Evolutionary conservation across 208 protist species (phyloP), one percentile per base, ranked within the genome.

Genomic region (Zelonia costaricensis): DNA sequence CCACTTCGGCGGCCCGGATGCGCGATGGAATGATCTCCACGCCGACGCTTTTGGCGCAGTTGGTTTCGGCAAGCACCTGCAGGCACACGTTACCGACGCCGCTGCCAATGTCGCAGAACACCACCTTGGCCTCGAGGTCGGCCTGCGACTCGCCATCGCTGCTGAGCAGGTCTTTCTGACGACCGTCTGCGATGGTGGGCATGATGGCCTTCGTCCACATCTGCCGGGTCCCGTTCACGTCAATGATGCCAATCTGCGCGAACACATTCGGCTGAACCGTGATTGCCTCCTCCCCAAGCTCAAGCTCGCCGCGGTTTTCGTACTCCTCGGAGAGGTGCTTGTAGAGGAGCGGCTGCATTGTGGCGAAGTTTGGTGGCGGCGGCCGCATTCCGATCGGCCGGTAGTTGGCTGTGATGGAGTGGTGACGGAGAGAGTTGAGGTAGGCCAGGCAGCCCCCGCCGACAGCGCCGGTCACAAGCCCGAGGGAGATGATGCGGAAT

Each of bases 41-140:
- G 9, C 84, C 88, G n/a, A 94, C 76, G 38, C 71, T 77, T 48
- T 83, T 88, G 20, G 46, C 62, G 59, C 84, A 94, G 12, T 65
- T 72, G 8, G 88, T 91, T 48, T 94, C 84, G 13, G 78, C 78
- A 42, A 94, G 79, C 42, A 94, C 58, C 48, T 94, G 88, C 23
- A 94, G 64, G 47, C 88, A 94, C 1, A 92, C 75, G 57, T 92
- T 92, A 53, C 88, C 88, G 3, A 92, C 80, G 8, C 82, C 82
- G 57, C 88, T 92, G n/a, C 88, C 88, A 44, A 94, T 86, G 39
- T 94, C 88, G 48, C 88, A 94, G 46, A 94, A 94, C 9, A 92
- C 84, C 22, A 80, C 56, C 1, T 74, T 53, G 5, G 75, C 53
- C 52, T 94, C 82, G 10, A 90, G 18, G 30, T 78, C 62, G 2